A percentile compares a stretch with the other conserved stretches of the same genome.
These are phyloP conservation scores for Podaxis rugospora DNA, from an alignment of 768 basidiomycete species.

Conservation along the genomic window DNA sequence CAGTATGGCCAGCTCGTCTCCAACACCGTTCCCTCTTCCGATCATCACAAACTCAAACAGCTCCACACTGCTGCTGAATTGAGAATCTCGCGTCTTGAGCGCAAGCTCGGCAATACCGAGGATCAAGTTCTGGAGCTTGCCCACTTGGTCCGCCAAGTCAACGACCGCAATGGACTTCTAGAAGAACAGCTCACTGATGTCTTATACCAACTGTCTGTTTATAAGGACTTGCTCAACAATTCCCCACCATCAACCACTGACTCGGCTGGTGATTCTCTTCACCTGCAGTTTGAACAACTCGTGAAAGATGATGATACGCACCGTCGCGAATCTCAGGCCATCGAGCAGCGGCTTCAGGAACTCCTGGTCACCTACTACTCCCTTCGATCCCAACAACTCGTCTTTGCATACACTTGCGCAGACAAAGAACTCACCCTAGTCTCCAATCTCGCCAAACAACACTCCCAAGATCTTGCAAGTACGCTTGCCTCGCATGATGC, in stretches of 20 bases:
- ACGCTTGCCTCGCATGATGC: conserved; percentile 37
- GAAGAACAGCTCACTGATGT: conserved; percentile 27
- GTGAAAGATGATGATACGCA: conserved; percentile 15
- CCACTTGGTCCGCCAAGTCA: conserved; percentile 52
- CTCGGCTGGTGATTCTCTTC: conserved; percentile 6
- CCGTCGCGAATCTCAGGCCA: conserved; percentile 8
- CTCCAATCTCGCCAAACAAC: conserved; percentile 25
- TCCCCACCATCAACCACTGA: not conserved
- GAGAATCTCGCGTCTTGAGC: conserved; percentile 37
- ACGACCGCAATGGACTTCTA: conserved; percentile 48
- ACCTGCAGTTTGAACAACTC: conserved; percentile 17
- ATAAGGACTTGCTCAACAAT: conserved; percentile 11
- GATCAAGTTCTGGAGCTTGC: conserved; percentile 64
- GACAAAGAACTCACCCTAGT: conserved; percentile 25
- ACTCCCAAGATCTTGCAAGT: conserved; percentile 34
- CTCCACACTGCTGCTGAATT: conserved; percentile 35
- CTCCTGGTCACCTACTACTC: conserved; percentile 32
- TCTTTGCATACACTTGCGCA: conserved; percentile 23
- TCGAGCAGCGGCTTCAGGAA: conserved; percentile 12
- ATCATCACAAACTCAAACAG: conserved; percentile 34
- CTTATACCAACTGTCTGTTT: conserved; percentile 27
- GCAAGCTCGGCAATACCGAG: conserved; percentile 66
- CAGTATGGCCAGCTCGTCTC: conserved; percentile 52
- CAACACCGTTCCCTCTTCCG: conserved; percentile 32
- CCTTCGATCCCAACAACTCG: conserved; percentile 29